A percentile compares a stretch with the other conserved stretches of the same genome.
Conservation (phyloP, 108 stramenopile species). For the Schizochytrium sp. region DNA sequence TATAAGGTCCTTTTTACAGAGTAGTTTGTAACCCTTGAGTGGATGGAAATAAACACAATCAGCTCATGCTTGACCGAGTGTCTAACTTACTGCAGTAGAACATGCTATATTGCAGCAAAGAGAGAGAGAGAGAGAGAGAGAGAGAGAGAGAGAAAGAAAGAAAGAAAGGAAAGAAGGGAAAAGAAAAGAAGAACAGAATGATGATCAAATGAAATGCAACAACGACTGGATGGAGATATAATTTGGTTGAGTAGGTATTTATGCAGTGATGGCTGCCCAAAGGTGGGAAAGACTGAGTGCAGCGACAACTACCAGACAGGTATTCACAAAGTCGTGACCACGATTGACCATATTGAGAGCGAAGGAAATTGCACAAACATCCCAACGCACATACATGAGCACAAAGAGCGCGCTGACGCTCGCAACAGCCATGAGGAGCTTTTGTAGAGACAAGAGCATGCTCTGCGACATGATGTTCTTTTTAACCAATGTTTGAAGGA, state of each 20-base stretch:
- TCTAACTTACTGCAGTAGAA: no score
- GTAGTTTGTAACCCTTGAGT: no score
- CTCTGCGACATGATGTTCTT: constrained; percentile 73
- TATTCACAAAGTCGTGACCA: constrained; percentile 55
- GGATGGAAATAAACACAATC: no score
- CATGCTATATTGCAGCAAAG: no score
- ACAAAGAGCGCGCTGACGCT: constrained; percentile 68
- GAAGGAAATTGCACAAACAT: not conserved
- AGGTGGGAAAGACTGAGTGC: not conserved
- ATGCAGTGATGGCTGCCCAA: not conserved
- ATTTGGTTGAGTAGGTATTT: not conserved
- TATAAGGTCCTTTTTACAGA: no score
- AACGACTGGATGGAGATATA: not conserved
- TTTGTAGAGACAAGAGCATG: constrained; percentile 76
- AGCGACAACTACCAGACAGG: not conserved
- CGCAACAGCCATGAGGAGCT: constrained; percentile 75
- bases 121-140: no score
- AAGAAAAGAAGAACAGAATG: not conserved
- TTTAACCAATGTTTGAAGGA: constrained; percentile 85
- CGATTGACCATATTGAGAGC: constrained; percentile 58
- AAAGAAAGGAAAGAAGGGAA: not conserved
- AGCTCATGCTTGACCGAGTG: no score
- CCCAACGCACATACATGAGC: constrained; percentile 10
- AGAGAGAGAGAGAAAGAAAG: not conserved
- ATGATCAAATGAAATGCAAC: not conserved